Evolutionary conservation across 805 yeast species (phyloP), one percentile per base, ranked within the genome.

Genomic region (Lipomyces spencermartinsiae): DNA sequence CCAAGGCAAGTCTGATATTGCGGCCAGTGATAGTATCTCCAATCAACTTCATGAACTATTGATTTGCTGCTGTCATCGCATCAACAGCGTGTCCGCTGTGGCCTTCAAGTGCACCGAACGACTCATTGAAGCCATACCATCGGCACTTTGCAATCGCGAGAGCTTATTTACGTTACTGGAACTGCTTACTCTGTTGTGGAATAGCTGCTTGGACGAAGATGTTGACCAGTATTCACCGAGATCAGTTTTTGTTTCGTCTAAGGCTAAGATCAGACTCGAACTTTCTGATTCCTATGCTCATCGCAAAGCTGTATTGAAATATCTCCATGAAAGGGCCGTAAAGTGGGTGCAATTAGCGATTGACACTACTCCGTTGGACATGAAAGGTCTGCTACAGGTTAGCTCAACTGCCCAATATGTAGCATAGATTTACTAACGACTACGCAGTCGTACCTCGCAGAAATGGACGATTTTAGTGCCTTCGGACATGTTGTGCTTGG

Each of bases 191-290:
- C 80, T 92, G 55, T 79, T 94, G 61, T 92, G 91, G 78, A 89
- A 90, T 69, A 89, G 97, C 80, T 85, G 92, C 54, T 81, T 89
- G 54, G 97, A 93, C 77, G 92, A 93, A 6, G 96, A 91, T 71
- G 85, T 88, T 22, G 90, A 90, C 76, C 92, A 87, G 77, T 94
- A 92, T 76, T 92, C 90, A 67, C 98, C 98, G 2, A 85, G 87
- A n/a, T 87, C 89, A 46, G 84, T 84, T 49, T 93, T 89, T 75
- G 73, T 72, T 25, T 80, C 87, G 61, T 78, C 80, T 22, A 82
- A 81, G 70, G 78, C 83, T 0, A 81, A 75, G 73, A 84, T 89
- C 46, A 77, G 78, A 29, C 78, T 91, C 37, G 81, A 84, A 22
- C 83, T 93, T 34, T 88, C 97, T 0, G 97, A 93, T 76, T 86